Conservation (phyloP, 2,329 filamentous ascomycete genomes). For the Albifimbria verrucaria region DNA sequence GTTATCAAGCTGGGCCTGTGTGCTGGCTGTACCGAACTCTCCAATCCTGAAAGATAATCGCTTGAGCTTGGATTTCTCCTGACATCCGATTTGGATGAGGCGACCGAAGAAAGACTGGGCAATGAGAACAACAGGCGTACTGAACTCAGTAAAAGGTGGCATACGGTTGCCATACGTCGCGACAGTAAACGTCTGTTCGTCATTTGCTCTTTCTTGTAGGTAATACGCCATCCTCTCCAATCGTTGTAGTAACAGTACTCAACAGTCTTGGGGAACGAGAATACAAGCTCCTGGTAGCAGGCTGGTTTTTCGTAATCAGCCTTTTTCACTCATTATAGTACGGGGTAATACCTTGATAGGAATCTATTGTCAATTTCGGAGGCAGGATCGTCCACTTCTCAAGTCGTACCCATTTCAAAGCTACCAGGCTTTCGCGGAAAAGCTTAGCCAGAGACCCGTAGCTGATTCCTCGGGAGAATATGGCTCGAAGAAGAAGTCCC, state of each 20-base stretch:
- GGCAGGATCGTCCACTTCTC: background rate
- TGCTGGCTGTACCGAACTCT: background rate
- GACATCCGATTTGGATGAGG: background rate
- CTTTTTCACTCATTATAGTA: background rate
- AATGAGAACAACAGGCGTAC: background rate
- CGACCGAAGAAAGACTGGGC: background rate
- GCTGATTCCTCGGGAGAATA: constrained; percentile 6
- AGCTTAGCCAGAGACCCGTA: constrained; percentile 7
- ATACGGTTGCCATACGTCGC: background rate
- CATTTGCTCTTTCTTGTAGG: background rate
- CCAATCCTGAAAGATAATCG: background rate
- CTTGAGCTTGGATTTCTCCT: background rate
- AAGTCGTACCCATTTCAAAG: constrained; percentile 8
- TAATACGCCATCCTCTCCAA: background rate
- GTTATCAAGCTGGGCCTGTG: background rate
- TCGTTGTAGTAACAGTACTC: background rate
- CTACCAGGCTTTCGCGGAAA: constrained; percentile 11
- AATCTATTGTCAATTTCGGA: background rate
- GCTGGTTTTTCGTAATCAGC: background rate
- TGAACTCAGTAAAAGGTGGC: background rate
- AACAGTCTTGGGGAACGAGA: background rate
- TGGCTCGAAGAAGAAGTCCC: constrained; percentile 6
- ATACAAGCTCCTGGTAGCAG: background rate
- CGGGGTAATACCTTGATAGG: background rate
- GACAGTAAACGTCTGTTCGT: background rate